These are phyloP conservation scores for Russula sp. DNA, from an alignment of 768 basidiomycete species.

Conservation along the genomic window DNA sequence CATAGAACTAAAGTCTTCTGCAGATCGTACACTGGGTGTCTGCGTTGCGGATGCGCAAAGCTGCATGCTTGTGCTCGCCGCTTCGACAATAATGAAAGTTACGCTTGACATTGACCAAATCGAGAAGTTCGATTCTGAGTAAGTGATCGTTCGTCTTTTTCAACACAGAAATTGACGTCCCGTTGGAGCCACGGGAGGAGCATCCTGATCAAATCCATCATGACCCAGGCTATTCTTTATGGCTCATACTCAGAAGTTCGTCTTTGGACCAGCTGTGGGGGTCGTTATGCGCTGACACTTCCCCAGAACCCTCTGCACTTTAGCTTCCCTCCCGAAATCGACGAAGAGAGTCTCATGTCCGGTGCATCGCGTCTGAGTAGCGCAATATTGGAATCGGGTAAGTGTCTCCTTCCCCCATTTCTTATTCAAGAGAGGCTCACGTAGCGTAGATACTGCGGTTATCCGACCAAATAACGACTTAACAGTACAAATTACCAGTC, in stretches of 20 bases:
- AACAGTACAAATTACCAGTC: slow-evolving; percentile 67
- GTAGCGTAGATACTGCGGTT: slow-evolving; percentile 54
- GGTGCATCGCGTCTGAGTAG: slow-evolving; percentile 73
- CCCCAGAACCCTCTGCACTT: slow-evolving; percentile 72
- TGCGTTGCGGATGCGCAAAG: slow-evolving; percentile 53
- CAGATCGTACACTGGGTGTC: slow-evolving; percentile 68
- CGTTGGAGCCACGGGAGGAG: slow-evolving; percentile 56
- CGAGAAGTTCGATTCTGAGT: slow-evolving; percentile 61
- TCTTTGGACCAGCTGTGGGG: slow-evolving; percentile 1
- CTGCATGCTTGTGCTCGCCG: slow-evolving; percentile 58
- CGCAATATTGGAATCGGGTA: slow-evolving; percentile 72
- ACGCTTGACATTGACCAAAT: slow-evolving; percentile 61
- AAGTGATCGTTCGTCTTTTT: slow-evolving; percentile 32
- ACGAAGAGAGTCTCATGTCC: slow-evolving; percentile 74
- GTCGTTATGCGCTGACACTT: neutral
- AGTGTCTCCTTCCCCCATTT: slow-evolving; percentile 15
- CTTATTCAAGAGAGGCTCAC: neutral
- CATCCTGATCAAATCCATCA: slow-evolving; percentile 68
- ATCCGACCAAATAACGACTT: slow-evolving; percentile 78
- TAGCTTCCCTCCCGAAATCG: slow-evolving; percentile 75
- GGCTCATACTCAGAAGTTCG: slow-evolving; percentile 62
- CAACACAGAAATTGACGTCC: neutral
- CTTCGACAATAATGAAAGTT: slow-evolving; percentile 67
- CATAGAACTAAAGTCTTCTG: slow-evolving; percentile 63
- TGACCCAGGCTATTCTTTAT: slow-evolving; percentile 82